Evolutionary conservation across 305 asterid genomes (phyloP).

Genomic region (Ruellia speciosa): DNA sequence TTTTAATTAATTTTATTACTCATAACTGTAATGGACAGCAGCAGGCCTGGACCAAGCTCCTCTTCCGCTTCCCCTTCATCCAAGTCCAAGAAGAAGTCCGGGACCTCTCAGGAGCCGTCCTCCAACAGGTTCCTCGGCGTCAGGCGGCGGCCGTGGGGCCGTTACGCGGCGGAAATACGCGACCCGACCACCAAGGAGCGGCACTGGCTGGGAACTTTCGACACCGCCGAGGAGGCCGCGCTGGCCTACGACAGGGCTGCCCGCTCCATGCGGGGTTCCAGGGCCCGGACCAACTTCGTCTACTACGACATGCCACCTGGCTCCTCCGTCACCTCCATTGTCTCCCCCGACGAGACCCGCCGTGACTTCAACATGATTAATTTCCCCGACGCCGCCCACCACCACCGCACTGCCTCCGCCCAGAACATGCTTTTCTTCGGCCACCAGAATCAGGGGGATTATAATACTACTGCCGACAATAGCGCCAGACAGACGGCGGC

Average conservation of each 20-base stretch:
- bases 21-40: conserved; percentile 20
- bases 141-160: conserved; percentile 79
- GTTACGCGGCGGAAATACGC: conserved; percentile 82
- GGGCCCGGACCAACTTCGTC: conserved; percentile 75
- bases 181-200: conserved; percentile 79
- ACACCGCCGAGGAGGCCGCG: conserved; percentile 89
- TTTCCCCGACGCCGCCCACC: conserved; percentile 19
- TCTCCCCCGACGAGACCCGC: conserved; percentile 69
- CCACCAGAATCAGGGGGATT: background rate
- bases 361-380: conserved; percentile 31
- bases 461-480: no score
- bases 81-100: conserved; percentile 27
- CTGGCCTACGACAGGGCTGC: conserved; percentile 83
- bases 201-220: conserved; percentile 86
- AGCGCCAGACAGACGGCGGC: background rate
- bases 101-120: conserved; percentile 18
- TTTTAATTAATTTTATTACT: background rate
- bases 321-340: conserved; percentile 66
- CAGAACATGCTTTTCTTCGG: conserved; percentile 33
- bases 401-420: background rate
- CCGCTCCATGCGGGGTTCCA: conserved; percentile 65
- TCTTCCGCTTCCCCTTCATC: conserved; percentile 26
- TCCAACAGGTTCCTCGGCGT: conserved; percentile 61
- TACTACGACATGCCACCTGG: conserved; percentile 92
- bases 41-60: conserved; percentile 9